Base-by-base conservation (phyloP, 768 basidiomycete genomes). In the Trametes cubensis region DNA sequence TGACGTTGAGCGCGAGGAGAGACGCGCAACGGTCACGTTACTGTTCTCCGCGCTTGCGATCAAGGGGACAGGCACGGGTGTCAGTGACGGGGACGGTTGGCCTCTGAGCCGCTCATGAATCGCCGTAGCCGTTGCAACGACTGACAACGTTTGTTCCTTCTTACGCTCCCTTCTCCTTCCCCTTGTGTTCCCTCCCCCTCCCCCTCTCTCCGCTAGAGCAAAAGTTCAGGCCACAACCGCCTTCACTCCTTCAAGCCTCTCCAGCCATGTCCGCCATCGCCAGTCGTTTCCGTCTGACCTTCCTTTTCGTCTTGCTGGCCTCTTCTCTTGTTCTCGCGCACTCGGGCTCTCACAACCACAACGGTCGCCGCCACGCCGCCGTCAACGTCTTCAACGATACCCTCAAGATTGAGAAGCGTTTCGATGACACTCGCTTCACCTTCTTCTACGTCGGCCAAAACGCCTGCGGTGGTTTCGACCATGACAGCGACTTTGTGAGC, bases 401-500 rank as follows among this genome's bases (percentile, higher is more conserved):
- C 53, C 11, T 6, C 14, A 15, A 3, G 1, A 21, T 58, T 25
- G 21, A 55, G 39, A 68, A 68, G 50, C 64, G 67, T 3, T 65
- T 65, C 34, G 66, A 64, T 15, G 44, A 57, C 45, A 54, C 58
- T 17, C 61, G 62, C 21, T 68, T 68, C 58, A 68, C 67, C 8
- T 66, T 55, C 40, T 68, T 63, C 42, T 21, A n/a, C 8, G 49
- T 58, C 34, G 66, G 66, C 17, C 25, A 26, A 54, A 63, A 63
- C 60, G 67, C 67, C 11, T 68, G 67, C 60, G 64, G 67, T 17
- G 41, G 49, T 18, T 58, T 55, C 30, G 62, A 68, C 55, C 55
- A 58, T 20, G 41, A 56, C 58, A 65, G 46, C 45, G 67, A 68
- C 46, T 68, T 65, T 21, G 66, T 67, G 38, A 55, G 66, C 54